Conservation (phyloP, 768 basidiomycete species). For the Paxillus ammoniavirescens region DNA sequence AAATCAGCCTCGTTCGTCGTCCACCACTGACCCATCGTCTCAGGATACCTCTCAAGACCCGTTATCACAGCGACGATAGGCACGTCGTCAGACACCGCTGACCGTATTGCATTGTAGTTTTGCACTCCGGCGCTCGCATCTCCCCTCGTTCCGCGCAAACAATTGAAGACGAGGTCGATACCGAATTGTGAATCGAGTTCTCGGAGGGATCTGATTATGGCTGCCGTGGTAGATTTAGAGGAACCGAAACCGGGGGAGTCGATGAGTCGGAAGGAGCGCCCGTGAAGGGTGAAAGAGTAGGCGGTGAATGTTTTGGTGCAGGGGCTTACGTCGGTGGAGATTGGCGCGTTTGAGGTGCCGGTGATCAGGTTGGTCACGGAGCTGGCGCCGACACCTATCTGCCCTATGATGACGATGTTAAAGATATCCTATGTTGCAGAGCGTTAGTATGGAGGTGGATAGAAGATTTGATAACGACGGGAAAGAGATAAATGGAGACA, state of each 20-base stretch:
- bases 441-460: conserved; percentile 1
- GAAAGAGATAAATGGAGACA: not conserved
- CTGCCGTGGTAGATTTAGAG: conserved; percentile 24
- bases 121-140: conserved; percentile 28
- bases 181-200: conserved; percentile 28
- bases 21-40: conserved; percentile 41
- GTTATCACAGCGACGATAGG: conserved; percentile 31
- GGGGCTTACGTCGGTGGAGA: conserved; percentile 29
- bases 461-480: not conserved
- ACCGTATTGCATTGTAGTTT: conserved; percentile 26
- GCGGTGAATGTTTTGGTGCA: conserved; percentile 25
- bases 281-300: conserved; percentile 26
- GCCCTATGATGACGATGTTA: conserved; percentile 30
- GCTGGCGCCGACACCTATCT: conserved; percentile 37
- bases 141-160: conserved; percentile 26
- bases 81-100: conserved; percentile 30
- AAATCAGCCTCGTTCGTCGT: conserved; percentile 33
- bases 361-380: conserved; percentile 40
- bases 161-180: conserved; percentile 28
- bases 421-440: conserved; percentile 20
- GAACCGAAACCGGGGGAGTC: conserved; percentile 29
- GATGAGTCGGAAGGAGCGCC: conserved; percentile 28
- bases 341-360: conserved; percentile 12
- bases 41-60: conserved; percentile 29
- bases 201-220: conserved; percentile 25